Evolutionary conservation across 1,139 yeast genomes (phyloP).

Genomic region (Saccharomyces pastorianus): DNA sequence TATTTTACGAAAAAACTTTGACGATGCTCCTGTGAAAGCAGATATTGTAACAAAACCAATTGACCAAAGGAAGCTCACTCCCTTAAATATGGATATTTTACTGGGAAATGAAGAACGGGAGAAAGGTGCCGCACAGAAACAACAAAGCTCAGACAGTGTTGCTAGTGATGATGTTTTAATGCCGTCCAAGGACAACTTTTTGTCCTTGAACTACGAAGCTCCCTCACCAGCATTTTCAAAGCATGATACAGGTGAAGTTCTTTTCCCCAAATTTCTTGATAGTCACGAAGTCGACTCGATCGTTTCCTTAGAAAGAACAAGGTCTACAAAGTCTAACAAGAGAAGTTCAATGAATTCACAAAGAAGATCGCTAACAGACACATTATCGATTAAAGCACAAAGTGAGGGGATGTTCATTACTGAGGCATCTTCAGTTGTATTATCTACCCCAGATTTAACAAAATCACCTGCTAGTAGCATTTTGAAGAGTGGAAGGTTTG

Average conservation of each 20-base stretch:
- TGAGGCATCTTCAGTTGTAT: slow-evolving; percentile 29
- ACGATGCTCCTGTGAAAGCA: neutral
- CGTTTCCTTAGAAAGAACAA: slow-evolving; percentile 60
- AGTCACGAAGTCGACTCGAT: slow-evolving; percentile 67
- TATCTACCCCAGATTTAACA: slow-evolving; percentile 30
- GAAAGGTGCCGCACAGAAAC: neutral
- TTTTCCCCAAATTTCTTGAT: slow-evolving; percentile 63
- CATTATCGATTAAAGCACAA: slow-evolving; percentile 33
- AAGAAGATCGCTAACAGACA: slow-evolving; percentile 32
- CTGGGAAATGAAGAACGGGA: neutral
- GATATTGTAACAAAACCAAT: neutral
- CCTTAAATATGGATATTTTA: slow-evolving; percentile 1
- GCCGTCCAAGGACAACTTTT: slow-evolving; percentile 1
- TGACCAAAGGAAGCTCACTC: slow-evolving; percentile 2
- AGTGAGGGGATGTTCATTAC: slow-evolving; percentile 36
- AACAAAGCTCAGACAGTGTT: neutral
- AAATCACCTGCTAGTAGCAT: slow-evolving; percentile 46
- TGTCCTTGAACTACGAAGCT: neutral
- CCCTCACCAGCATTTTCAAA: slow-evolving; percentile 7
- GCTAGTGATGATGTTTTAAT: neutral
- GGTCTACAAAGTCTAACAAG: slow-evolving; percentile 38
- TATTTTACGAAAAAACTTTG: neutral
- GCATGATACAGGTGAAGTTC: slow-evolving; percentile 46
- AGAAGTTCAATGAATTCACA: slow-evolving; percentile 19
- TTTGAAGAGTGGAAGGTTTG: slow-evolving; percentile 37